A percentile compares a stretch with the other conserved stretches of the same genome.
phyloP scores from a whole-genome alignment of 345 rosid genomes.

The Sisymbrium irio region DNA sequence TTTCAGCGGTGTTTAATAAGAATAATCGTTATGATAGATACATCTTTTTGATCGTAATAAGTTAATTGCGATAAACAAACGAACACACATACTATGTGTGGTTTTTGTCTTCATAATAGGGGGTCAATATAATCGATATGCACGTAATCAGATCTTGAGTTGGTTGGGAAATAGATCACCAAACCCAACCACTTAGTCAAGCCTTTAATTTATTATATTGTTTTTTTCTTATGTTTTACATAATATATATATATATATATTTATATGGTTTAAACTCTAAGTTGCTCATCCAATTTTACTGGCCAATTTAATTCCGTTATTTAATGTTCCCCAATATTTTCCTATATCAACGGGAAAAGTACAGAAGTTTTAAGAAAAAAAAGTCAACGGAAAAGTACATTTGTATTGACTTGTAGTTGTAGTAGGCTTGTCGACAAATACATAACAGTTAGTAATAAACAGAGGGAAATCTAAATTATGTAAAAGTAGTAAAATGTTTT shows the following conservation, averaged over 20 bases:
- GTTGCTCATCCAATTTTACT: slow-evolving; percentile 33
- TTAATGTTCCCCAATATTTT: slow-evolving; percentile 7
- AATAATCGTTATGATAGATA: not conserved
- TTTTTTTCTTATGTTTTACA: not conserved
- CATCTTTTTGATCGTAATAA: not conserved
- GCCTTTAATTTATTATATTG: slow-evolving; percentile 11
- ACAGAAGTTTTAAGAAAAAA: too few species aligned
- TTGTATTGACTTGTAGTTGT: not conserved
- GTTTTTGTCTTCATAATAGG: slow-evolving; percentile 1
- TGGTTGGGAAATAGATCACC: slow-evolving; percentile 41
- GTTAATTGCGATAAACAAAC: not conserved
- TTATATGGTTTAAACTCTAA: slow-evolving; percentile 13
- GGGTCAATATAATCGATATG: slow-evolving; percentile 24
- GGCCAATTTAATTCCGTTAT: slow-evolving; percentile 27
- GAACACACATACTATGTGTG: not conserved
- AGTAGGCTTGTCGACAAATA: not conserved
- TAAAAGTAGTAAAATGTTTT: not conserved
- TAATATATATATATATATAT: not conserved
- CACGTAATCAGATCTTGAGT: slow-evolving; percentile 36
- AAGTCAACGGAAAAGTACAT: not conserved
- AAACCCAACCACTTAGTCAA: slow-evolving; percentile 40
- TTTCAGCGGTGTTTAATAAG: not conserved
- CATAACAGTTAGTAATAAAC: not conserved
- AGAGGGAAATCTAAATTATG: not conserved
- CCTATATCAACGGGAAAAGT: slow-evolving; percentile 7